Evolutionary conservation across 2,329 filamentous ascomycete species (phyloP), one percentile per base, ranked within the genome.

Genomic region (Chrysoporthe cubensis): DNA sequence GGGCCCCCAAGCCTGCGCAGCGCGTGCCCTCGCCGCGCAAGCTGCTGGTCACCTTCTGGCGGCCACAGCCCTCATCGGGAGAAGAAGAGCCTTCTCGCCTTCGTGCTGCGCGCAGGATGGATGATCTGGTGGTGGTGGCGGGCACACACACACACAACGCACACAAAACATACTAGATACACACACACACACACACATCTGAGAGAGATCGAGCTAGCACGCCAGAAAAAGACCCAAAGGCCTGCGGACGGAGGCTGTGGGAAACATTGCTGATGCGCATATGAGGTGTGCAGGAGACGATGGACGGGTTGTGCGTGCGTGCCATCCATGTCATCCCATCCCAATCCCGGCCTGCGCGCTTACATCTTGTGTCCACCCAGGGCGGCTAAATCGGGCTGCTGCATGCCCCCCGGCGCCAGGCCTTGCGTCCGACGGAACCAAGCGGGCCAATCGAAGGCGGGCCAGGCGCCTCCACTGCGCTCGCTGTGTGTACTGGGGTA

Each of bases 311-410:
- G 57, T 32, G 54, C n/a, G 37, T 42, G 40, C 54, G n/a, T 26
- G 26, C 26, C 26, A 26, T 26, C 26, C 26, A 50, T 42, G 34
- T 58, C 32, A 40, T 44, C 37, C 42, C 40, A 21, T 26, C 9
- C n/a, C 26, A 26, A 40, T 21, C n/a, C 40, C n/a, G 26, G 37
- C 54, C 54, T 60, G 34, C 63, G 63, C 63, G 63, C 63, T 65
- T 65, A 65, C 44, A 13, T 32, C n/a, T 26, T 26, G 26, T 26
- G 48, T 48, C 42, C 59, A 61, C 59, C 18, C 26, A 26, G 26
- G 43, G 56, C 56, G 63, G 54, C 63, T 59, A 52, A 50, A 46
- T 50, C 54, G 56, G 44, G 43, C 40, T 21, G 43, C 18, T 21
- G 40, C 37, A 52, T 21, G 48, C 48, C 58, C 21, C 21, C 16